Base-by-base conservation (phyloP, 176 grass and related monocot genomes). In the Echinochloa phyllopogon region DNA sequence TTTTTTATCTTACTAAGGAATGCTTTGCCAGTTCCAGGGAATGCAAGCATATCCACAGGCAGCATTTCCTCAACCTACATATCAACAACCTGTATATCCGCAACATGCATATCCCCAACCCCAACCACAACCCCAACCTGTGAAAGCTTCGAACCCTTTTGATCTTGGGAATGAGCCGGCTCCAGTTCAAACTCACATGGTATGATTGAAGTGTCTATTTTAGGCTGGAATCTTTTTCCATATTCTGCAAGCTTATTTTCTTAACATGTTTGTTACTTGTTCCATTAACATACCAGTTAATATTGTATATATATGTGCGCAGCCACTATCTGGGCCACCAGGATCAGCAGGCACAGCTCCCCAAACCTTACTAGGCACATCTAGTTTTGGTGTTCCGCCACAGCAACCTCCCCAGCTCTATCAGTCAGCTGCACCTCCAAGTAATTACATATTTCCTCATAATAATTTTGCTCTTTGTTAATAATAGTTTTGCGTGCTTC, bases 71-170 rank as follows among this genome's bases (percentile, higher is more conserved):
- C 79, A 86, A 86, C 85, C 74, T 64, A 3, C 89, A 80, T 87
- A 84, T 79, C 75, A 57, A 42, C 88, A 90, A 65, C 49, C 74
- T 79, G 17, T 42, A 25, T 86, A 80, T 69, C 74, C 75, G 29
- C 93, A 89, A 24, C 88, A 82, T 21, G 73, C 65, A 65, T 86
- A 94, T 77, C 72, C 84, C 57, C 89, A 94, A 27, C 65, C 71
- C 43, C 94, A 94, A 27, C 65, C 89, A 8, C 55, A 23, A 10
- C 56, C 71, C 15, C 94, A 92, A 33, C 66, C 87, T 84, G 66
- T 44, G 55, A 95, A 77, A 85, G 84, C 93, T 86, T 91, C 83
- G 14, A 99, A 99, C 73, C 96, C 96, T 85, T 99, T 99, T 88
- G 91, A 99, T 83, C 77, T 96, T 39, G 82, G 84, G 68, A 95